phyloP scores from a whole-genome alignment of 306 rosid species.

The Gleditsia sinensis region DNA sequence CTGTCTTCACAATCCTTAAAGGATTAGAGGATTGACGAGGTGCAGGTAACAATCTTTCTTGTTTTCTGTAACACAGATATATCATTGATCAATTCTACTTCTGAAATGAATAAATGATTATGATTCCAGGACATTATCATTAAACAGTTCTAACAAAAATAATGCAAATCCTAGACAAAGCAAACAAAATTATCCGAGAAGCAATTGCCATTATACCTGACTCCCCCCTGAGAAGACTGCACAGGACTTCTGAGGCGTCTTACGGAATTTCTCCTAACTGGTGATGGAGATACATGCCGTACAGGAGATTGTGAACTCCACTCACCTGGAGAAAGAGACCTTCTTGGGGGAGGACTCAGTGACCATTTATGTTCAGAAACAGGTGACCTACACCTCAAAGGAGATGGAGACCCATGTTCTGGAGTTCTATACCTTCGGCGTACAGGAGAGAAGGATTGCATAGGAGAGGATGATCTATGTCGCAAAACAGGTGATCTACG shows the following conservation, averaged over 20 bases:
- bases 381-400: slow-evolving; percentile 44
- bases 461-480: slow-evolving; percentile 47
- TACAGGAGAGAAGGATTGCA: slow-evolving; percentile 41
- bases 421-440: slow-evolving; percentile 48
- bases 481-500: slow-evolving; percentile 21
- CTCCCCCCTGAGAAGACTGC: slow-evolving; percentile 45
- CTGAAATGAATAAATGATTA: neutral
- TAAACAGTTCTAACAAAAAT: neutral
- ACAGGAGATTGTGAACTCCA: slow-evolving; percentile 50
- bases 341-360: slow-evolving; percentile 28
- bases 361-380: slow-evolving; percentile 37
- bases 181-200: neutral
- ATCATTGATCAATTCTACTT: slow-evolving; percentile 2
- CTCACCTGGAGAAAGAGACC: slow-evolving; percentile 47
- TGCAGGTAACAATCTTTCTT: slow-evolving; percentile 31
- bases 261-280: slow-evolving; percentile 38
- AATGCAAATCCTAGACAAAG: neutral
- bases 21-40: slow-evolving; percentile 40
- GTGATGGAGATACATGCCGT: slow-evolving; percentile 42
- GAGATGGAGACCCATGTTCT: slow-evolving; percentile 50
- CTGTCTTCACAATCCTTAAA: slow-evolving; percentile 34
- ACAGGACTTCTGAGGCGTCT: slow-evolving; percentile 38
- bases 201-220: slow-evolving; percentile 39
- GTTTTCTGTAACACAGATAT: slow-evolving; percentile 35
- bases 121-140: neutral